Base-by-base conservation (phyloP, 1,284 basidiomycete genomes). In the Hemileia vastatrix region DNA sequence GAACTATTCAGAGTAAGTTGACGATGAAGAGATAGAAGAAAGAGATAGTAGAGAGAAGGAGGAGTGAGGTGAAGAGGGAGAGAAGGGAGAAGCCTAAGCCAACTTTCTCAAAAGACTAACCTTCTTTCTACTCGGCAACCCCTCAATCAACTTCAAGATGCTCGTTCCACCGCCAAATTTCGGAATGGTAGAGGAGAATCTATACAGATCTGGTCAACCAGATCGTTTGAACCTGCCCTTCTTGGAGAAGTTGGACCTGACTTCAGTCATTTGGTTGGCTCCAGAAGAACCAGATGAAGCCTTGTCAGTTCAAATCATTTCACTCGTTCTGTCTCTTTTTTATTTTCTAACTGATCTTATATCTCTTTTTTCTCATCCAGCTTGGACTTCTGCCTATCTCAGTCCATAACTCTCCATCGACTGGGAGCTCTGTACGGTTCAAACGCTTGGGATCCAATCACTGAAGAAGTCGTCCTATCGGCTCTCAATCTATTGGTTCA, bases 171-270 rank as follows among this genome's bases (percentile, higher is more conserved):
- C 79, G 9, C 77, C 79, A 63, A 80, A 80, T 69, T 81, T 79
- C 62, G 80, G 80, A 33, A 73, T 80, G 67, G 79, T 80, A 55
- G 80, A 80, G 70, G 80, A 80, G 72, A 78, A 77, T 48, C 78
- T 80, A 59, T 80, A 80, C 65, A 74, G 80, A 2, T 80, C 78
- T 19, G 79, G 79, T 6, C 79, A 81, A 67, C 80, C 80, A 1
- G 78, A 79, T 48, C 78, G 80, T 66, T 76, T 81, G 67, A 80
- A 81, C 71, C 80, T 81, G 65, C 78, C 79, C 1, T 81, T 81
- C 62, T 71, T 81, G 27, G 80, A 81, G 67, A 78, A 80, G 67
- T 75, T 81, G 19, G 71, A 76, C 5, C 70, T 81, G 48, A 76
- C 74, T 63, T 78, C 76, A 3, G 76, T 81, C 56, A 78, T 81